A percentile compares a stretch with the other conserved stretches of the same genome.
Evolutionary conservation across 176 grass and related monocot species (phyloP).

Genomic region (Bromus sterilis): DNA sequence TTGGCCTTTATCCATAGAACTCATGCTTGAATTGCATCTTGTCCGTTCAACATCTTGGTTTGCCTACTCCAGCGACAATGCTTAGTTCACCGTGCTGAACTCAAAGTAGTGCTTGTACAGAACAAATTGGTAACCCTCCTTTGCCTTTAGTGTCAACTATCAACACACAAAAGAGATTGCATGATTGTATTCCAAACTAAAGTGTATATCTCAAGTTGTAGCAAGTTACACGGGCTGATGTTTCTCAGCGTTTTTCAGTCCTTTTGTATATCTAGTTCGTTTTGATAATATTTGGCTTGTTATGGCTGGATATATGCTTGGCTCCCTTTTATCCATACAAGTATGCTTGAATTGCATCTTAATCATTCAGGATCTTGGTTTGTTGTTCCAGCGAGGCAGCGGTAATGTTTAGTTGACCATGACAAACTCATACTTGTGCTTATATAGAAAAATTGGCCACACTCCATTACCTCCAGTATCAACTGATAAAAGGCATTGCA

Average conservation of each 20-base stretch:
- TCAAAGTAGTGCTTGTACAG: neutral
- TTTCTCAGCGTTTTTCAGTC: neutral
- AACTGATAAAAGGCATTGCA: neutral
- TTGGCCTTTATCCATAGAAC: neutral
- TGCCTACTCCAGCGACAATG: neutral
- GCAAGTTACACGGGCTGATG: neutral
- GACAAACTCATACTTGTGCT: neutral
- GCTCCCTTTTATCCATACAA: neutral
- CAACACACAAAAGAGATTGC: neutral
- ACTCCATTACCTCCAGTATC: neutral
- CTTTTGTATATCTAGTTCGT: neutral
- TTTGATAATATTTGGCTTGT: neutral
- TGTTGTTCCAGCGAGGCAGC: neutral
- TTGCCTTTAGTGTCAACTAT: neutral
- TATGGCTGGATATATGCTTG: neutral
- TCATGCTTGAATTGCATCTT: neutral
- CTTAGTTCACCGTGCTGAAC: neutral
- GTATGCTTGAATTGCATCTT: neutral
- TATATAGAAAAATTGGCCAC: neutral
- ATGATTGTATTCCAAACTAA: neutral
- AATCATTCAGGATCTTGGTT: neutral
- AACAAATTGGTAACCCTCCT: neutral
- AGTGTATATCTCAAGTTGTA: neutral
- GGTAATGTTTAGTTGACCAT: neutral
- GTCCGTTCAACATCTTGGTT: neutral